Percentiles rank a stretch among this genome's conserved stretches.
These are phyloP conservation scores for Candida mesenterica DNA, from an alignment of 1,139 yeast species.

Conservation along the genomic window DNA sequence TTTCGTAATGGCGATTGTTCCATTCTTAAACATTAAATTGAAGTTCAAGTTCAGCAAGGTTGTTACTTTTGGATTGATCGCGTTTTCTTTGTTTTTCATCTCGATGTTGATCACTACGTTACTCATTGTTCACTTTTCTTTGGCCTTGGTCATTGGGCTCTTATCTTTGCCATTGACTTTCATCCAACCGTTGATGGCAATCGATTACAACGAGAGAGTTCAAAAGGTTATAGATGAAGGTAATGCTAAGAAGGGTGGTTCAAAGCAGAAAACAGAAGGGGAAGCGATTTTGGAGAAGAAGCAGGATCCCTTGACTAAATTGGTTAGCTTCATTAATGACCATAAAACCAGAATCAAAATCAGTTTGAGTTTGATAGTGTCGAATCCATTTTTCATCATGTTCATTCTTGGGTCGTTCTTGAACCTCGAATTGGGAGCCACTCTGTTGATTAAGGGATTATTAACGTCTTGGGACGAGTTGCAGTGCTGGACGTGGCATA, in stretches of 20 bases:
- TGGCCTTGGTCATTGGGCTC: slow-evolving; percentile 70
- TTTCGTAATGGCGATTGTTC: slow-evolving; percentile 19
- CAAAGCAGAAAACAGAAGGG: neutral
- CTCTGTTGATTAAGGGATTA: slow-evolving; percentile 48
- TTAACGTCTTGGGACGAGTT: slow-evolving; percentile 65
- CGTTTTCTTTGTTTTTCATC: slow-evolving; percentile 54
- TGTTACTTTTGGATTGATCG: slow-evolving; percentile 30
- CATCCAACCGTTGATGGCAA: slow-evolving; percentile 43
- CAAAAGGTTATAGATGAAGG: slow-evolving; percentile 6
- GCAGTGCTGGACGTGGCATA: slow-evolving; percentile 87
- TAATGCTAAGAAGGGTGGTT: neutral
- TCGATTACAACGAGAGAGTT: slow-evolving; percentile 7
- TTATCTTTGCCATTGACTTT: slow-evolving; percentile 71
- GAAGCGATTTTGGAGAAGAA: slow-evolving; percentile 6
- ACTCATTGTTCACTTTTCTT: slow-evolving; percentile 79
- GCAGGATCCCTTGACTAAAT: neutral
- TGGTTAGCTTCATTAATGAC: slow-evolving; percentile 11
- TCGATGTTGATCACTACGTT: slow-evolving; percentile 72
- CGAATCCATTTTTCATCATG: slow-evolving; percentile 57
- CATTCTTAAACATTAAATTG: slow-evolving; percentile 16
- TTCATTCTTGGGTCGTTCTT: slow-evolving; percentile 31
- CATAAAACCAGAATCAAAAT: slow-evolving; percentile 26
- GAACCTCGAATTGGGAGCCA: slow-evolving; percentile 27
- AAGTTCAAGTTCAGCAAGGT: slow-evolving; percentile 18
- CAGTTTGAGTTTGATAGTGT: slow-evolving; percentile 35